Base-by-base conservation (phyloP, 2,329 filamentous ascomycete species). In the Microcyclospora tardicrescens region DNA sequence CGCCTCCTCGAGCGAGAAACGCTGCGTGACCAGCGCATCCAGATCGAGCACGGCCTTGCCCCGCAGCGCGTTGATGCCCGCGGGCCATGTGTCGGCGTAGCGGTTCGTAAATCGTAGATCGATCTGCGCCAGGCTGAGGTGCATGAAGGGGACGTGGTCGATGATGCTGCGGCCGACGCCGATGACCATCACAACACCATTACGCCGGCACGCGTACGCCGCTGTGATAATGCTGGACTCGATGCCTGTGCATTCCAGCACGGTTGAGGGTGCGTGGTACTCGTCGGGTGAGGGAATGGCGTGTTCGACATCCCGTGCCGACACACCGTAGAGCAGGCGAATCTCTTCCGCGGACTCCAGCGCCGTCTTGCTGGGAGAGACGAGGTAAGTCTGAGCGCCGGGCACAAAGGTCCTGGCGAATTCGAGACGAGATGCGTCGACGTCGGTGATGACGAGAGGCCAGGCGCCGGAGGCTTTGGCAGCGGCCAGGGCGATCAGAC, bases 401-500 rank as follows among this genome's bases (percentile, higher is more conserved):
- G 54, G 55, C 2, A 74, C 73, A 51, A 84, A 89, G 19, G 64
- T 63, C 51, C 67, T 68, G 11, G 89, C 87, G 55, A 95, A 91
- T 42, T 83, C 75, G 44, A 95, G 68, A 60, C 87, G 77, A 46
- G 72, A 65, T 49, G 78, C 72, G 44, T 93, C 78, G 49, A 96
- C 86, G 65, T 95, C 89, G 29, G 93, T 86, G 6, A 77, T 76
- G 16, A 93, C 77, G 5, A 95, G 71, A 54, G 79, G 87, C 42
- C 71, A 72, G 1, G 89, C 87, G 0, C 76, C 77, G 0, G 72
- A 77, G 0, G 76, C 76, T 28, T 71, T 65, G 2, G 75, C 74
- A 0, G 69, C 68, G 1, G 72, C 69, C 2, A 44, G 76, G 56
- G 12, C 73, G 63, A 39, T 77, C 67, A 80, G 63, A 0, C 77